These are phyloP conservation scores for Aspergillus unguis DNA, from an alignment of 2,329 filamentous ascomycete species.

Conservation along the genomic window DNA sequence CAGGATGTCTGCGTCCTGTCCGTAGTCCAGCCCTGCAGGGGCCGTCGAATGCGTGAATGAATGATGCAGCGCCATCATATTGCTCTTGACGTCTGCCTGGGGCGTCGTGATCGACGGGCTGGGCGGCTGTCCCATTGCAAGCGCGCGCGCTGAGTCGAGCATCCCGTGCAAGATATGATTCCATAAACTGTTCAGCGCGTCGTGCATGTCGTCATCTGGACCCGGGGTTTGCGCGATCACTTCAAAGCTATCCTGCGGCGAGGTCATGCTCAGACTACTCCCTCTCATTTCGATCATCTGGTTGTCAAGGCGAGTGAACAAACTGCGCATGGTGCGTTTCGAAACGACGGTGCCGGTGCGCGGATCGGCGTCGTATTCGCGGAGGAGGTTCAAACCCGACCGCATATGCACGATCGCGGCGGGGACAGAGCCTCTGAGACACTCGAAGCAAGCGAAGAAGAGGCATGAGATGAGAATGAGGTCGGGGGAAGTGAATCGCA, in stretches of 20 bases:
- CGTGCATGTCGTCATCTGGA: background rate
- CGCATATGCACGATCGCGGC: constrained; percentile 7
- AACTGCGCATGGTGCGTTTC: background rate
- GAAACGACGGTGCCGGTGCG: background rate
- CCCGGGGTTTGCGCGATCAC: background rate
- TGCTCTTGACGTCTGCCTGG: background rate
- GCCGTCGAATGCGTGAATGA: background rate
- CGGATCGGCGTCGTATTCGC: constrained; percentile 2
- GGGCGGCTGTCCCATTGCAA: background rate
- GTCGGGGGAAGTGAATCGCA: background rate
- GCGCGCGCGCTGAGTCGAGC: background rate
- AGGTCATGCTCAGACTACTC: background rate
- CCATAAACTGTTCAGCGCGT: constrained; percentile 3
- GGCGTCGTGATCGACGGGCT: background rate
- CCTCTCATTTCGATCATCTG: constrained; percentile 9
- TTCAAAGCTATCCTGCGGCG: background rate
- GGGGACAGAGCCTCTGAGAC: background rate
- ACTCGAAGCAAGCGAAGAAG: constrained; percentile 11
- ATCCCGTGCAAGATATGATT: constrained; percentile 7
- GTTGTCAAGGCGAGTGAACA: constrained; percentile 9
- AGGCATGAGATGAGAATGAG: constrained; percentile 7
- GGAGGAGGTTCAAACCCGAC: constrained; percentile 5
- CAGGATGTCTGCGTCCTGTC: constrained; percentile 5
- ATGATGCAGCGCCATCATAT: background rate
- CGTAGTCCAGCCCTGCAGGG: background rate